Base-by-base conservation (phyloP, 441 rosid genomes). In the Rhodomyrtus psidioides region DNA sequence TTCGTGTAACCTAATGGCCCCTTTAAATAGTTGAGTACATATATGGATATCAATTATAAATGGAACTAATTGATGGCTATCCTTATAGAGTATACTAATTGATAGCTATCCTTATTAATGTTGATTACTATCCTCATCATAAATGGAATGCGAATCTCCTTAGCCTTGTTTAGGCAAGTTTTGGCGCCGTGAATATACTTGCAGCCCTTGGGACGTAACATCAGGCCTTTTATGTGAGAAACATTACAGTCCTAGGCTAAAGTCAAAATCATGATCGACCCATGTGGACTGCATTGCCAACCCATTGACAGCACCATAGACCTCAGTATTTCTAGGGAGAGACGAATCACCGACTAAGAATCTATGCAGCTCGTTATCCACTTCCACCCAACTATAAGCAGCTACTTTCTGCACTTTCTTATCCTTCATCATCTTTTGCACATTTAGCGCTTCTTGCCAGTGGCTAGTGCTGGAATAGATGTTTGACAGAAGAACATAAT, bases 401-500 rank as follows among this genome's bases (percentile, higher is more conserved):
- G 49, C 79, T 65, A 9, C 79, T 65, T 65, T 65, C 76, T 34
- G 76, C 46, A 65, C 46, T 65, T 65, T 65, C 79, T 65, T 65
- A 34, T 42, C 46, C 79, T 65, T 21, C 79, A 65, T 9, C 79
- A 65, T 65, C 49, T 34, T 19, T 65, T 65, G 79, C n/a, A 34
- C 26, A 65, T 65, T 34, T 65, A 65, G 46, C 26, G 79, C 79
- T 65, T 87, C 87, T 81, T 90, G 89, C 92, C 93, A 91, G 89
- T 88, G 88, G 54, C 91, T 90, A 89, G 83, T 88, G 21, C 89
- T 84, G 19, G 92, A 91, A 85, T 90, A 89, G 15, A 91, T 87
- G 86, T 91, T 91, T 53, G 93, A 89, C 89, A 90, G 62, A 2
- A 91, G 90, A 82, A 91, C 89, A 83, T 87, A 86, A 75, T 88